phyloP scores from a whole-genome alignment of 768 basidiomycete species.

The Termitomyces sp. region DNA sequence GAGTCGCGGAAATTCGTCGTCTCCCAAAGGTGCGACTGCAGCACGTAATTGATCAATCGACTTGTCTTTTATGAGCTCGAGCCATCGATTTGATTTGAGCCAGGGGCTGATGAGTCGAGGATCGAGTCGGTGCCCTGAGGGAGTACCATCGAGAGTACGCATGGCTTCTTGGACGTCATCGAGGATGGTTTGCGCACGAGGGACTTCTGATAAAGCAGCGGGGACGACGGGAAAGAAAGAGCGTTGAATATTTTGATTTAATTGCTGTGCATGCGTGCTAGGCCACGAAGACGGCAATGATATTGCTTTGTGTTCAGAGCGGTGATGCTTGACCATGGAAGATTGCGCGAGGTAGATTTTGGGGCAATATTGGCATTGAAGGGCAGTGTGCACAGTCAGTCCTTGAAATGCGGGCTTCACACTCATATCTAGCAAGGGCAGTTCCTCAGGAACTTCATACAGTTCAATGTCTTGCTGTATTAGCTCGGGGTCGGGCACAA shows the following conservation, averaged over 20 bases:
- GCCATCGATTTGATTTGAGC: no score
- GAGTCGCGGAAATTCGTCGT: no score
- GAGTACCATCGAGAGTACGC: no score
- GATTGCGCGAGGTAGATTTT: not conserved
- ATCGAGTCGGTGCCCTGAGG: no score
- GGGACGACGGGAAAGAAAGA: not conserved
- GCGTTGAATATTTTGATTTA: not conserved
- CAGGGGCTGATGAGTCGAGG: no score
- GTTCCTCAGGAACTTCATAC: fast-evolving
- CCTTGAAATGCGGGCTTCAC: not conserved
- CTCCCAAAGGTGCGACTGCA: no score
- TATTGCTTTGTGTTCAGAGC: not conserved
- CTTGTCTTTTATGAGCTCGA: no score
- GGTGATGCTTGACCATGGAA: not conserved
- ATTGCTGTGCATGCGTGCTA: not conserved
- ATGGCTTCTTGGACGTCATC: no score
- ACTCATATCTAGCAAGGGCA: not conserved
- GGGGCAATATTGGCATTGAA: not conserved
- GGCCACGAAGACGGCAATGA: not conserved
- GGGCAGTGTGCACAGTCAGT: not conserved
- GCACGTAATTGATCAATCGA: no score
- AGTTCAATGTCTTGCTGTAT: not conserved
- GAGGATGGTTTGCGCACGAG: no score
- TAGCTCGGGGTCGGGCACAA: not conserved
- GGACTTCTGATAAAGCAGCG: not conserved